These are phyloP conservation scores for Rhododendron vialii DNA, from an alignment of 148 eudicot species.

Conservation along the genomic window DNA sequence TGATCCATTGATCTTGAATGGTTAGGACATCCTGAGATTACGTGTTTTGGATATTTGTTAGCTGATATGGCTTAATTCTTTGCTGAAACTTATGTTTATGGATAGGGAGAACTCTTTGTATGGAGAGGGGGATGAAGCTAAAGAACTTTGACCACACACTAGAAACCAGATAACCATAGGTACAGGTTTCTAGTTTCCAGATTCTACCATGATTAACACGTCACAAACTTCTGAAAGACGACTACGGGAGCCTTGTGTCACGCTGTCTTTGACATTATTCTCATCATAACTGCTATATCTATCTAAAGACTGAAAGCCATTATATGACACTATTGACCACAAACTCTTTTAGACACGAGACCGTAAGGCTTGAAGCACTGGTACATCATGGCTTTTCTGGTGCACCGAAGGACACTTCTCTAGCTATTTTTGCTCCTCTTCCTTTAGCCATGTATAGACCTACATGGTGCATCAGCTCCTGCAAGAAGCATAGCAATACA, in stretches of 20 bases:
- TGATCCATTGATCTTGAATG: neutral
- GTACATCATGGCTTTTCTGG: constrained; percentile 10
- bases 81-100: neutral
- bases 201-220: neutral
- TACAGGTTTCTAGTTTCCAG: neutral
- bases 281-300: neutral
- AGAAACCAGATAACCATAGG: neutral
- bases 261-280: neutral
- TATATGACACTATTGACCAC: neutral
- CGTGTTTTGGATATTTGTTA: neutral
- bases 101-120: neutral
- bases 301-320: neutral
- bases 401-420: constrained; percentile 18
- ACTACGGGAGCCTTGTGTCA: neutral
- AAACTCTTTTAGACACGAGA: neutral
- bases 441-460: constrained; percentile 67
- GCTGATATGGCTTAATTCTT: neutral
- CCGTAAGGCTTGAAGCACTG: neutral
- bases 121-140: neutral
- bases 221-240: neutral
- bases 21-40: neutral
- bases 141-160: neutral
- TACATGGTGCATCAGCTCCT: constrained; percentile 71
- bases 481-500: constrained; percentile 1
- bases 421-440: constrained; percentile 57